Evolutionary conservation across 2,329 filamentous ascomycete genomes (phyloP).

Genomic region (Paraphaeosphaeria minitans): DNA sequence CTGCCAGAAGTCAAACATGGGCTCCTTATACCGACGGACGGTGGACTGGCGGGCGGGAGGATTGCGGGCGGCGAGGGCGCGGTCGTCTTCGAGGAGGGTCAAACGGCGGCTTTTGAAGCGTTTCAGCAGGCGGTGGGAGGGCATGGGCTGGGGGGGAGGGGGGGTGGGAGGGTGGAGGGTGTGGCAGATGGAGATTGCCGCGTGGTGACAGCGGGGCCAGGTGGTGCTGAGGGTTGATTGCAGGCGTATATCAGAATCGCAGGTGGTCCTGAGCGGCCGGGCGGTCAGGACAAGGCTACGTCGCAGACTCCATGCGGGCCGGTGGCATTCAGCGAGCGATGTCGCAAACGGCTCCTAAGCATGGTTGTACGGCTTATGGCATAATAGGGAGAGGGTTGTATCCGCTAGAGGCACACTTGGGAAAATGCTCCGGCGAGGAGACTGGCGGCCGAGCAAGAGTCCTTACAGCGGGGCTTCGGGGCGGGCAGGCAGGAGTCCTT

Average conservation of each 20-base stretch:
- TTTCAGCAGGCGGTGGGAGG: conserved; percentile 38
- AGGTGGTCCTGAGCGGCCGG: conserved; percentile 14
- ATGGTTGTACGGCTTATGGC: conserved; percentile 47
- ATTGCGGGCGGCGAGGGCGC: conserved; percentile 26
- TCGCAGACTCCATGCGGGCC: conserved; percentile 38
- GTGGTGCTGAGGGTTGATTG: conserved; percentile 26
- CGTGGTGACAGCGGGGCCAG: conserved; percentile 33
- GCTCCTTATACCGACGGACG: conserved; percentile 40
- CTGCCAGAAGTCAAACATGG: conserved; percentile 49
- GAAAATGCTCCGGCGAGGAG: conserved; percentile 35
- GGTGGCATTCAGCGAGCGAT: conserved; percentile 43
- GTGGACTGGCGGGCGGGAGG: conserved; percentile 21
- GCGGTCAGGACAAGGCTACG: conserved; percentile 31
- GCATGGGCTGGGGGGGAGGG: too few species aligned
- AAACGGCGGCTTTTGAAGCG: conserved; percentile 45
- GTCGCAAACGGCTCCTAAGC: conserved; percentile 45
- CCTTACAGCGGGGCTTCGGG: conserved; percentile 17
- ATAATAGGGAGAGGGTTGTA: conserved; percentile 46
- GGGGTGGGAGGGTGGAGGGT: too few species aligned
- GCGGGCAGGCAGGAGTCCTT: conserved; percentile 7
- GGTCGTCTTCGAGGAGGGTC: conserved; percentile 33
- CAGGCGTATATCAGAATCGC: conserved; percentile 33
- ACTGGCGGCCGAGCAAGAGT: conserved; percentile 22
- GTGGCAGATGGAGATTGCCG: conserved; percentile 25
- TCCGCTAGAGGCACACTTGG: conserved; percentile 43